Evolutionary conservation across 2,329 filamentous ascomycete species (phyloP).

Genomic region (Plenodomus tracheiphilus): DNA sequence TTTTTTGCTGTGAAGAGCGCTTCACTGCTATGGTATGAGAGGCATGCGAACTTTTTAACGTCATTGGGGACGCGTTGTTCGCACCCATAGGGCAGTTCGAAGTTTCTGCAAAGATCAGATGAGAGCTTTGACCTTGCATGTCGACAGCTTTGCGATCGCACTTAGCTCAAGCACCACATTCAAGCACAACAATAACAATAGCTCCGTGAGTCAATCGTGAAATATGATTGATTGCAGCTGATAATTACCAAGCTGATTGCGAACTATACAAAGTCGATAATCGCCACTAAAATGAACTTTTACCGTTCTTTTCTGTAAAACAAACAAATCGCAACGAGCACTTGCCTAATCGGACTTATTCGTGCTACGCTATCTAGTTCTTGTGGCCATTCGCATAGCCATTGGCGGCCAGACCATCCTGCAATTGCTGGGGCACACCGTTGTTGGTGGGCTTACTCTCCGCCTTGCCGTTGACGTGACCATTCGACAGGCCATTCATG

Average conservation of each 20-base stretch:
- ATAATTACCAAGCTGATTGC: neutral
- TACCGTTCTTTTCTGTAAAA: slow-evolving; percentile 2
- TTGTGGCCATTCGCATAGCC: slow-evolving; percentile 38
- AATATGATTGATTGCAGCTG: neutral
- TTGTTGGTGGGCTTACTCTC: slow-evolving; percentile 19
- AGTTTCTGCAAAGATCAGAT: neutral
- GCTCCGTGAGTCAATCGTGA: neutral
- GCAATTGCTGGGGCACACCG: slow-evolving; percentile 21
- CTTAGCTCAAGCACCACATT: too few species aligned
- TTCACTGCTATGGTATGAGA: too few species aligned
- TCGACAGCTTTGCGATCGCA: neutral
- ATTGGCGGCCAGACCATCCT: slow-evolving; percentile 33
- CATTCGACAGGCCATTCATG: slow-evolving; percentile 30
- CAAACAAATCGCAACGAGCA: slow-evolving; percentile 7
- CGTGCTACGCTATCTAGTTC: slow-evolving; percentile 24
- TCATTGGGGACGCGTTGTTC: too few species aligned
- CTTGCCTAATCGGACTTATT: slow-evolving; percentile 18
- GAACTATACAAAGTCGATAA: slow-evolving; percentile 1
- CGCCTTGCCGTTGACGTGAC: slow-evolving; percentile 22
- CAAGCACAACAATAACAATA: too few species aligned
- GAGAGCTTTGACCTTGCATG: neutral
- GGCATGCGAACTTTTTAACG: too few species aligned
- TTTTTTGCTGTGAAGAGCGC: neutral
- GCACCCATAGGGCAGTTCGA: too few species aligned
- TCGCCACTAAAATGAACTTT: slow-evolving; percentile 5